These are phyloP conservation scores for Silene latifolia DNA, from an alignment of 148 eudicot species.

Conservation along the genomic window DNA sequence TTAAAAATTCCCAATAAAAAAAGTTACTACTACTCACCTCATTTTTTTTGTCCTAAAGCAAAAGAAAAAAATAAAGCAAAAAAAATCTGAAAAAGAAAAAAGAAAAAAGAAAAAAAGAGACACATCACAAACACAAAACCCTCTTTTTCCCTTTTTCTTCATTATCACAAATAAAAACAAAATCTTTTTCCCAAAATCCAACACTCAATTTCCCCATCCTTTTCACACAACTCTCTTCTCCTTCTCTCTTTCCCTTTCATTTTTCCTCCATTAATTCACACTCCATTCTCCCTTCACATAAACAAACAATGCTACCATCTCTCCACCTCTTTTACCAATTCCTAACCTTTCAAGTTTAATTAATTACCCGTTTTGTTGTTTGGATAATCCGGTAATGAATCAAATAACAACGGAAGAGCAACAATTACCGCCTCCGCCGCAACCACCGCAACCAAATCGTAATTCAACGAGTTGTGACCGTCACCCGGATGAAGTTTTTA, in stretches of 20 bases:
- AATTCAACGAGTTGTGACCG: slow-evolving; percentile 73
- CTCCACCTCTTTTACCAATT: too few relatives aligned
- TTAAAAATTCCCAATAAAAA: too few relatives aligned
- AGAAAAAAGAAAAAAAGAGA: slow-evolving; percentile 1
- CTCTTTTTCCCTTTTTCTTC: not conserved
- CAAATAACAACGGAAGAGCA: slow-evolving; percentile 29
- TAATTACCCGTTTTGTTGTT: too few relatives aligned
- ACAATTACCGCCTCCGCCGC: slow-evolving; percentile 60
- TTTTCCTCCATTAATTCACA: slow-evolving; percentile 13
- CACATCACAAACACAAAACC: not conserved
- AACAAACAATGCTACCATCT: too few relatives aligned
- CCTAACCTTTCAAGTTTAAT: too few relatives aligned
- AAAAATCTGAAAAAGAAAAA: not conserved
- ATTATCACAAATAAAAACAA: slow-evolving; percentile 4
- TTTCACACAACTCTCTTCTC: slow-evolving; percentile 22
- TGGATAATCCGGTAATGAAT: slow-evolving; percentile 34
- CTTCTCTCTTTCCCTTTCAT: slow-evolving; percentile 7
- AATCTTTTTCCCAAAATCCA: slow-evolving; percentile 5
- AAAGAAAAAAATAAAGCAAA: slow-evolving; percentile 4
- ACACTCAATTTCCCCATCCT: slow-evolving; percentile 10
- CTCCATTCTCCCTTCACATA: not conserved
- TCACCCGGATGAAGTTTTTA: slow-evolving; percentile 75
- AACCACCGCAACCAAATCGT: slow-evolving; percentile 57
- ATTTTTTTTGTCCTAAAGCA: not conserved
- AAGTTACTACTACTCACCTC: too few relatives aligned